Percentiles rank a stretch among this genome's conserved stretches.
Evolutionary conservation across 1,284 basidiomycete genomes (phyloP).

Genomic region (Rhodotorula sp.): DNA sequence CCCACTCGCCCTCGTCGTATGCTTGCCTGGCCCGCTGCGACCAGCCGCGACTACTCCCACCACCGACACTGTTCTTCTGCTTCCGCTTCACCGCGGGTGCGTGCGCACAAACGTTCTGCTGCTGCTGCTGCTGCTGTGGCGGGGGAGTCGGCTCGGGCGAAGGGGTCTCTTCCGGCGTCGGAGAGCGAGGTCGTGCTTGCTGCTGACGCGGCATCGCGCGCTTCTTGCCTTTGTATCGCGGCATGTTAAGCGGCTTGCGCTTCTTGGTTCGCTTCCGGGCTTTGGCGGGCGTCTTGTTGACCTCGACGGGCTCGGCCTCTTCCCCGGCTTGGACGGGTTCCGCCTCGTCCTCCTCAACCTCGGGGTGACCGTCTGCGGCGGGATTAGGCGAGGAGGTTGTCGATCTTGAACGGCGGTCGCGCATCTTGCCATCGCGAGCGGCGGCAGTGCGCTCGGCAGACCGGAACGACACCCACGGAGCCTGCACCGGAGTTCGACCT

Average conservation of each 20-base stretch:
- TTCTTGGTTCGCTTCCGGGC: background rate
- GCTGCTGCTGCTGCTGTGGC: background rate
- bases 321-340: too few species aligned
- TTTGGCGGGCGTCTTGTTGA: background rate
- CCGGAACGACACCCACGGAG: too few species aligned
- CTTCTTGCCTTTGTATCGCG: background rate
- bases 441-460: too few species aligned
- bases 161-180: background rate
- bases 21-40: background rate
- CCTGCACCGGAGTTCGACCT: too few species aligned
- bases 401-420: too few species aligned
- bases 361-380: too few species aligned
- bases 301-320: background rate
- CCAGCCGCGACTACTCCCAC: background rate
- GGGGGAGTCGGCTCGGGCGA: background rate
- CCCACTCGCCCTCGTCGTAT: background rate
- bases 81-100: background rate
- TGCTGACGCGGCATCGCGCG: background rate
- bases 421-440: too few species aligned
- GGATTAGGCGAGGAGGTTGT: too few species aligned
- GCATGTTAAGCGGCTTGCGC: slow-evolving; percentile 11
- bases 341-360: too few species aligned
- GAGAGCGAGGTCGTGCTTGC: background rate
- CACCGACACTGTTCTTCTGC: background rate
- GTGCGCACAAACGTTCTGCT: background rate